Evolutionary conservation across 2,329 filamentous ascomycete species (phyloP), one percentile per base, ranked within the genome.

Genomic region (Pseudogymnoascus sp.): DNA sequence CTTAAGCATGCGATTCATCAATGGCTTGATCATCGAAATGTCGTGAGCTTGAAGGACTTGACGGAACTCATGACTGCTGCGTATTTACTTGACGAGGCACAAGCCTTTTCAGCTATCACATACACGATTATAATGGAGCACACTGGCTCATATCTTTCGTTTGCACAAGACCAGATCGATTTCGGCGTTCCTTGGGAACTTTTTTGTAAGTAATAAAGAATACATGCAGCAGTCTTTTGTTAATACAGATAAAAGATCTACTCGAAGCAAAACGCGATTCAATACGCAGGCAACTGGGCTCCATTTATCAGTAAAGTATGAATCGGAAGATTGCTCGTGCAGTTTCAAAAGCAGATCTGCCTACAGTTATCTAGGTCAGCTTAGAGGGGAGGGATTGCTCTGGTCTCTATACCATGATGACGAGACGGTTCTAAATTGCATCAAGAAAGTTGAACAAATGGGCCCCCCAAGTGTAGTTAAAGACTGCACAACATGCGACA

Each of bases 11-110:
- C 64, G 2, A 67, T 22, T 40, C 33, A 14, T 31, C 43, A 41
- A 38, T 66, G 59, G 53, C 62, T 66, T 22, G 22, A 53, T 24
- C 43, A 24, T 31, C 26, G 22, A 4, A 31, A 24, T 12, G 43
- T 24, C 16, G 43, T 12, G 26, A 31, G 22, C 43, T 24, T 24
- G 22, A 53, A 53, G 22, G 22, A 24, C 5, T 10, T 5, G 35
- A 38, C 50, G 37, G 2, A n/a, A 2, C 50, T 62, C 22, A 35
- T 59, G 35, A 60, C 24, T 60, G 65, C 65, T 31, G 65, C 65
- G 40, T 67, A 67, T 63, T 31, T 62, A 40, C 65, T 67, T 22
- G 35, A 59, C 22, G 59, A 67, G 38, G 56, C 60, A 61, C n/a
- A 62, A 26, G 53, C 62, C 14, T 67, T 67, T 46, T 63, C 60